Base-by-base conservation (phyloP, 1,139 yeast species). In the Kurtzmaniella natalensis region DNA sequence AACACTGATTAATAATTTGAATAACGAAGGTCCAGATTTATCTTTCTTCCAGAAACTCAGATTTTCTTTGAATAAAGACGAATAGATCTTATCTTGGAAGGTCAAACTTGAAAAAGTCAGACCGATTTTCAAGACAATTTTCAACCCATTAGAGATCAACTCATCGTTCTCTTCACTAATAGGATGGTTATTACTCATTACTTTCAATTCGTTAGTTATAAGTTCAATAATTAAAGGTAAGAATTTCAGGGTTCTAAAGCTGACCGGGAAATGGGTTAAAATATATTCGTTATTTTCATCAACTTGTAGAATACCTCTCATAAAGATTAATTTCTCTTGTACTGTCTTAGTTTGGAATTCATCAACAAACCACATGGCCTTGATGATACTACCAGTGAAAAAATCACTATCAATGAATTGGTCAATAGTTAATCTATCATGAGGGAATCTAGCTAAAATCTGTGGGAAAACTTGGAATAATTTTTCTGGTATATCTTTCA, bases 331-430 rank as follows among this genome's bases (percentile, higher is more conserved):
- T 47, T 82, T 83, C 39, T 89, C 96, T 10, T 74, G 72, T 3
- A 69, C 61, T 2, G 81, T 60, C 45, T 85, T 82, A 1, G 95
- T 86, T 7, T 89, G 76, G 43, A 86, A 81, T 40, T 86, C 94
- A 52, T 89, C 97, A 32, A 92, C 58, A 48, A 84, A 82, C 57
- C 83, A 77, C 67, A 92, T 72, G 3, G 95, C 82, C 50, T 85
- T 82, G 36, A 92, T 79, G 34, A 89, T 62, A 36, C 92, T 85
- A 41, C 89, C 94, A 56, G 86, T 84, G 54, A 84, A 85, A 43
- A 62, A 73, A 27, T 71, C 76, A 15, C 77, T 74, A 28, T 64
- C 70, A 8, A 70, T 55, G 62, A 82, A 53, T 53, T 71, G 68
- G 56, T 77, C 70, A 50, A 77, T 54, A 42, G 74, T 49, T 37